Conservation (phyloP, 108 stramenopile genomes). For the Nitzschia sp. region DNA sequence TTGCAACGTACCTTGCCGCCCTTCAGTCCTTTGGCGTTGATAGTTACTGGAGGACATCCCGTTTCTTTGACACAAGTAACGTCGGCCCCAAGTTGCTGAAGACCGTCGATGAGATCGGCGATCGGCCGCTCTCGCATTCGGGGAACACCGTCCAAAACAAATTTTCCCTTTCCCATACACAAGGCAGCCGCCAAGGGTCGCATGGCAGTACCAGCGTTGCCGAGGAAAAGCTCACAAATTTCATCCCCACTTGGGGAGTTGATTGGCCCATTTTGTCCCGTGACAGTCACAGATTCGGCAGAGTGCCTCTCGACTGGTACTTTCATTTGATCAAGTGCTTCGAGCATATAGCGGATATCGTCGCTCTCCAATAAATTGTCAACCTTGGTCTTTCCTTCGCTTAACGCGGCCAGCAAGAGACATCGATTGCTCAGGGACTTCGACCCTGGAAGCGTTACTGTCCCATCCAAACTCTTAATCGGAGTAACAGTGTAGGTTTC, state of each 20-base stretch:
- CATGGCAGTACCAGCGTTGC: conserved; percentile 97
- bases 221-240: conserved; percentile 83
- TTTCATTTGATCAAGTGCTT: conserved; percentile 82
- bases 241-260: conserved; percentile 62
- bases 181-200: conserved; percentile 92
- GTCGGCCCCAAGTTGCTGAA: conserved; percentile 94
- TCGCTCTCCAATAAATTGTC: conserved; percentile 93
- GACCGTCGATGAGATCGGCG: conserved; percentile 90
- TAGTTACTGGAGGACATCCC: conserved; percentile 94
- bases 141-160: conserved; percentile 93
- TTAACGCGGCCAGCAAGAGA: conserved; percentile 76
- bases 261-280: conserved; percentile 87
- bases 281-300: conserved; percentile 63
- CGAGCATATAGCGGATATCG: conserved; percentile 97
- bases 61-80: conserved; percentile 84
- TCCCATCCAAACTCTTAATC: conserved; percentile 80
- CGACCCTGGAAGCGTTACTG: conserved; percentile 91
- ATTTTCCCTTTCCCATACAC: conserved; percentile 88
- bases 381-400: conserved; percentile 67
- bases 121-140: conserved; percentile 98
- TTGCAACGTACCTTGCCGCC: conserved; percentile 55
- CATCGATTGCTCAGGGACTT: conserved; percentile 94
- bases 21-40: conserved; percentile 66
- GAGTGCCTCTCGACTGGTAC: conserved; percentile 74
- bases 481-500: conserved; percentile 77